Conservation (phyloP, 1,139 yeast genomes). For the Nakaseomyces nivariensis region DNA sequence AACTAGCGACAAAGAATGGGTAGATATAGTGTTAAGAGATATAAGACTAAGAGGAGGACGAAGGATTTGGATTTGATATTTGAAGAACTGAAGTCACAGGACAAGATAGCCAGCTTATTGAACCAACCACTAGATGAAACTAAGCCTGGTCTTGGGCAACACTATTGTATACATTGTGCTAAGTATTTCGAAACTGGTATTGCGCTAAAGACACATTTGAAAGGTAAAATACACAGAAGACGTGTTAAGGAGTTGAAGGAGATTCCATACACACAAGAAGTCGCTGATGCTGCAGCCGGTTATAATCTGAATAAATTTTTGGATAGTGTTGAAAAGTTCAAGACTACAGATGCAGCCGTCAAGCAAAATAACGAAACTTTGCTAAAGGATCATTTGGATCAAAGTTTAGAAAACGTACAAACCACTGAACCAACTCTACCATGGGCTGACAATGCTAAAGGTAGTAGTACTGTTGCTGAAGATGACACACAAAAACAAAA, state of each 20-base stretch:
- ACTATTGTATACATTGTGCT: slow-evolving; percentile 89
- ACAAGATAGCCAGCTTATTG: slow-evolving; percentile 51
- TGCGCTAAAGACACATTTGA: slow-evolving; percentile 63
- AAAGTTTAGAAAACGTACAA: slow-evolving; percentile 19
- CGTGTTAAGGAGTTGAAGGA: slow-evolving; percentile 64
- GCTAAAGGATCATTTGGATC: slow-evolving; percentile 22
- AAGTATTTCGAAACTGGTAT: slow-evolving; percentile 75
- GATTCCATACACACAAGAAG: slow-evolving; percentile 79
- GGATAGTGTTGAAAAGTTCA: slow-evolving; percentile 49
- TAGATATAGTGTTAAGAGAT: slow-evolving; percentile 67
- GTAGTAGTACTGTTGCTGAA: neutral
- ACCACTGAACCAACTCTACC: slow-evolving; percentile 29
- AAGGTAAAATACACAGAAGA: slow-evolving; percentile 76
- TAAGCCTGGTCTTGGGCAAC: slow-evolving; percentile 89
- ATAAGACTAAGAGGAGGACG: slow-evolving; percentile 74
- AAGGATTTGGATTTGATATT: slow-evolving; percentile 80
- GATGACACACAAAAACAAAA: neutral
- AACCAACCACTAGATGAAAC: slow-evolving; percentile 84
- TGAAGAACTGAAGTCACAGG: slow-evolving; percentile 58
- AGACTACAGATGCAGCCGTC: slow-evolving; percentile 27
- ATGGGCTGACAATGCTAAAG: slow-evolving; percentile 14
- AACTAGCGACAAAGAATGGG: slow-evolving; percentile 44
- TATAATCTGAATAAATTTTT: slow-evolving; percentile 58
- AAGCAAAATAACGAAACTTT: slow-evolving; percentile 24
- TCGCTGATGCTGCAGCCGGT: slow-evolving; percentile 88